A percentile compares a stretch with the other conserved stretches of the same genome.
These are phyloP conservation scores for Boletus tylopilopsis DNA, from an alignment of 768 basidiomycete genomes.

Conservation along the genomic window DNA sequence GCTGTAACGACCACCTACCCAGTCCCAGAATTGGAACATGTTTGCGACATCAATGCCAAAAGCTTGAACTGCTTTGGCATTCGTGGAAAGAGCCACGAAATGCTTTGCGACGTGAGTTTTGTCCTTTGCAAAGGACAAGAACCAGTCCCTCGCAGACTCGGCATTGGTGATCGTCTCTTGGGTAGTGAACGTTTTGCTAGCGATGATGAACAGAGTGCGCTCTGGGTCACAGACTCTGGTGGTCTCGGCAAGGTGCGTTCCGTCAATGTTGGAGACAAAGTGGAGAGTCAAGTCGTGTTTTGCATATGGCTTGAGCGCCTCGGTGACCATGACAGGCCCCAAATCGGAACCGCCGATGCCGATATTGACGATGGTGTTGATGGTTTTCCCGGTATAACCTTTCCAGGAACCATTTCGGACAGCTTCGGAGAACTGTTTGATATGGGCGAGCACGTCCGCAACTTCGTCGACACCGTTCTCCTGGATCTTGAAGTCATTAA, in stretches of 20 bases:
- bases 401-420: constrained; percentile 89
- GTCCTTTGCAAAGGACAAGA: constrained; percentile 79
- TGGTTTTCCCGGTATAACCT: constrained; percentile 95
- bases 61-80: constrained; percentile 86
- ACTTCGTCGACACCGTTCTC: constrained; percentile 87
- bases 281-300: constrained; percentile 83
- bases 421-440: constrained; percentile 82
- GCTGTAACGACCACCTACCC: constrained; percentile 98
- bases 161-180: constrained; percentile 99
- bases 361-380: constrained; percentile 95
- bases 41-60: constrained; percentile 90
- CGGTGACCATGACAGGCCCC: constrained; percentile 98
- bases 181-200: constrained; percentile 99
- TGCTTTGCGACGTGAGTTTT: constrained; percentile 95
- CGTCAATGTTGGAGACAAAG: constrained; percentile 98
- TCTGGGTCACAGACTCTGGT: constrained; percentile 80
- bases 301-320: constrained; percentile 90
- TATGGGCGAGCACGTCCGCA: constrained; percentile 78
- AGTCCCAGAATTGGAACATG: constrained; percentile 99
- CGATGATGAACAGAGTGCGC: constrained; percentile 94
- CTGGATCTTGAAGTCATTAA: constrained; percentile 70
- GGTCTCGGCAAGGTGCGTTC: constrained; percentile 93
- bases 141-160: constrained; percentile 91
- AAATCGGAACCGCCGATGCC: constrained; percentile 98
- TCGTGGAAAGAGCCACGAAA: constrained; percentile 97